Base-by-base conservation (phyloP, 495 filamentous ascomycete genomes). In the Glarea lozoyensis region DNA sequence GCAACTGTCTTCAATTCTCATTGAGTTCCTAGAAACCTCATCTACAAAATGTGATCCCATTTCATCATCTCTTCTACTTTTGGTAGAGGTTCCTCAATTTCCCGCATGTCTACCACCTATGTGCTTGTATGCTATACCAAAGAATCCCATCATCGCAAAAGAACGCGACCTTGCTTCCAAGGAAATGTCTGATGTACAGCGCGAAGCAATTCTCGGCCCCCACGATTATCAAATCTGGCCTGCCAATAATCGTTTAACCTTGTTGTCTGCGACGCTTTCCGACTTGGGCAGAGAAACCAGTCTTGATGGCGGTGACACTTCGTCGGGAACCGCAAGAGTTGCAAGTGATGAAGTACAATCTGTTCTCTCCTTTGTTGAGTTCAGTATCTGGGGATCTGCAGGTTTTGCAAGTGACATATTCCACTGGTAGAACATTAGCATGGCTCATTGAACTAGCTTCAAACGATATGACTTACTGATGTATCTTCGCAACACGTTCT, bases 381-480 rank as follows among this genome's bases (percentile, higher is more conserved):
- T 96, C 90, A 27, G 92, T 97, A 56, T 96, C 88, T 53, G 89
- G 84, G 36, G 83, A 84, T 62, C 86, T 75, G 72, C 92, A 98
- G 21, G 92, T 98, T 68, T 93, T 94, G 77, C 92, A 98, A 35
- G 90, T 94, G 34, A 98, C 92, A 59, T 98, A 98, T 75, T 97
- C 92, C 66, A 94, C 83, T 86, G 42, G 15, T 48, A 40, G 17
- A 2, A 10, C 11, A 30, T 56, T 53, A 57, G 49, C 16, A 46
- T 38, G 12, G 21, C 30, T 25, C 2, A 25, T 19, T 12, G 47
- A 45, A 17, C n/a, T 25, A 15, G 10, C 19, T 7, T 13, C 17
- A 29, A 15, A 11, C 21, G 10, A 13, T 5, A 31, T 29, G 25
- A 70, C 82, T 55, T 75, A 93, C 86, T 82, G 57, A 96, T 95